A percentile compares a stretch with the other conserved stretches of the same genome.
Evolutionary conservation across 75 land plant genomes (phyloP).

Genomic region (Pseudotsuga menziesii): DNA sequence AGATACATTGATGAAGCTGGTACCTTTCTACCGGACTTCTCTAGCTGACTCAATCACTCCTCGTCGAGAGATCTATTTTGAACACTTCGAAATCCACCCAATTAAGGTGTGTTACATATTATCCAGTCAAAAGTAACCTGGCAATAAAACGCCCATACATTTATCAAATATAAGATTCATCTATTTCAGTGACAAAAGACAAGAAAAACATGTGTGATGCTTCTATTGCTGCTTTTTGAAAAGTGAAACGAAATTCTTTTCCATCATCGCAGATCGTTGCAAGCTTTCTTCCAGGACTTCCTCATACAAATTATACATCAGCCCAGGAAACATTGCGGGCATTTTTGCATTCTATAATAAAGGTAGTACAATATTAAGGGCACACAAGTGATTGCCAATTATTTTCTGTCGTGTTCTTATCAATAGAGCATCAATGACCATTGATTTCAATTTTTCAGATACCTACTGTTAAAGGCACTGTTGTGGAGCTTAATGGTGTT

Average conservation of each 20-base stretch:
- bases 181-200: neutral
- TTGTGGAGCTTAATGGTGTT: conserved; percentile 89
- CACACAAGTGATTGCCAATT: neutral
- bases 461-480: conserved; percentile 57
- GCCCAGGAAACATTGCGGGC: conserved; percentile 79
- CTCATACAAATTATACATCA: conserved; percentile 65
- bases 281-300: conserved; percentile 77
- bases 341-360: conserved; percentile 78
- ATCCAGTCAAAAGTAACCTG: neutral
- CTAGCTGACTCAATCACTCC: conserved; percentile 44
- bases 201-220: neutral
- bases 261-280: conserved; percentile 48
- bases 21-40: conserved; percentile 83
- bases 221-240: neutral
- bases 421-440: neutral
- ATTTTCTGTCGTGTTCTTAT: neutral
- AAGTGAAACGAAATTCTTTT: neutral
- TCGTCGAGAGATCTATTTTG: conserved; percentile 73
- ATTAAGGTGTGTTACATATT: conserved; percentile 54
- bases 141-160: neutral
- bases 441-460: conserved; percentile 33
- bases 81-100: conserved; percentile 90
- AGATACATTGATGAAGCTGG: conserved; percentile 86
- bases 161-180: neutral
- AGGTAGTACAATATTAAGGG: conserved; percentile 36